phyloP scores from a whole-genome alignment of 495 filamentous ascomycete species.

The Xylaria sp. region DNA sequence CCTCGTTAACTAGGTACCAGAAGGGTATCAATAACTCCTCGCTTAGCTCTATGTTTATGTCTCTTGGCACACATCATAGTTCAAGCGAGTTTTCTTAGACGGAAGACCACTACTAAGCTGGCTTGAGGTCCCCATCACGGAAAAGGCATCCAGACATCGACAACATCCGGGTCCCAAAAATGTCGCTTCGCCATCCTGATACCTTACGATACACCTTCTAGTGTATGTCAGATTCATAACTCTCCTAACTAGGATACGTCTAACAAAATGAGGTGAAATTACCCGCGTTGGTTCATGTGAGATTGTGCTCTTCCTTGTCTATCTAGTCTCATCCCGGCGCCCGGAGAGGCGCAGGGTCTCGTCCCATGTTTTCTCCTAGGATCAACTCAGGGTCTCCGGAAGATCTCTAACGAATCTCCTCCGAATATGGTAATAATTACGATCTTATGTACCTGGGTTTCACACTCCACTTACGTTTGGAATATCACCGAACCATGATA shows the following conservation, averaged over 20 bases:
- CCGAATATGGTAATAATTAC: neutral
- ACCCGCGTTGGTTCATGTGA: neutral
- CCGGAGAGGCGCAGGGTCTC: constrained; percentile 5
- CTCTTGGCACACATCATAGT: neutral
- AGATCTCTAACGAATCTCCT: constrained; percentile 18
- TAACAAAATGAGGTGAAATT: neutral
- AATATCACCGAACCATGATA: neutral
- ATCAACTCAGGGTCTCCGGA: neutral
- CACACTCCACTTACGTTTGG: neutral
- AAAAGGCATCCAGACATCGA: no score
- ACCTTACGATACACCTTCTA: neutral
- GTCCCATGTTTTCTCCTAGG: neutral
- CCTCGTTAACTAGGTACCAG: neutral
- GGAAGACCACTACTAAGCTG: neutral
- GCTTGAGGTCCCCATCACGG: neutral
- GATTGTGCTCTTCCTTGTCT: neutral
- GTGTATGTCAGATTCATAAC: neutral
- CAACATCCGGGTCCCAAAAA: neutral
- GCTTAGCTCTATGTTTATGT: neutral
- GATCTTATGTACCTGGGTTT: neutral
- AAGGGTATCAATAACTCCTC: neutral
- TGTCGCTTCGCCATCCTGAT: neutral
- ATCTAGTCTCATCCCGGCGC: neutral
- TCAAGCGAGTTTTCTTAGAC: neutral
- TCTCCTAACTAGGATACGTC: neutral